A percentile compares a stretch with the other conserved stretches of the same genome.
Conservation (phyloP, 345 rosid genomes). For the Euphorbia pulcherrima region DNA sequence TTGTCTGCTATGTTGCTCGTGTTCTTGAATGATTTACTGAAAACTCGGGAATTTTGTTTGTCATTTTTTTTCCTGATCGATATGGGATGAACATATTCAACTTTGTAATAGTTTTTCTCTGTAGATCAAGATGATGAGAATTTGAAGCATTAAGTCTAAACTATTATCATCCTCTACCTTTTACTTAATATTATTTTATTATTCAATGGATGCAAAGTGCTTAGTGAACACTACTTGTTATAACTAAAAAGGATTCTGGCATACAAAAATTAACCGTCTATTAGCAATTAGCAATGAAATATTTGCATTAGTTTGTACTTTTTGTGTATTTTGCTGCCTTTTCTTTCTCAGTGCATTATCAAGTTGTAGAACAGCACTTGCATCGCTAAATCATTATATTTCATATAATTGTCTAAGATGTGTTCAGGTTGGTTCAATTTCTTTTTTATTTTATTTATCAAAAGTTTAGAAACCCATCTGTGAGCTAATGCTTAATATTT, state of each 20-base stretch:
- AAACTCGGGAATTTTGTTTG: background rate
- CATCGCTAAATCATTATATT: background rate
- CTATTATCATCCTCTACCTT: background rate
- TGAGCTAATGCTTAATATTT: background rate
- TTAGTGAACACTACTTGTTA: background rate
- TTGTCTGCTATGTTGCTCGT: background rate
- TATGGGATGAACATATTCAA: background rate
- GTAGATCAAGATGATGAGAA: background rate
- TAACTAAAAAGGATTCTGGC: background rate
- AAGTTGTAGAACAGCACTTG: background rate
- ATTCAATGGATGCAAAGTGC: background rate
- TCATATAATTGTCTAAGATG: background rate
- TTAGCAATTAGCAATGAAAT: background rate
- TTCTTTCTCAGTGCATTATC: background rate
- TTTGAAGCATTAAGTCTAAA: background rate
- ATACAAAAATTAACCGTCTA: background rate
- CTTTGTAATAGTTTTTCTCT: background rate
- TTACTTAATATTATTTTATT: background rate
- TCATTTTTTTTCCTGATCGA: background rate
- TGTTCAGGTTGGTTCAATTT: background rate
- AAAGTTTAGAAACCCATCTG: background rate
- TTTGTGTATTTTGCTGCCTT: background rate
- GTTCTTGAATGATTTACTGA: background rate
- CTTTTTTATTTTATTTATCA: background rate
- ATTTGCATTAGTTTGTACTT: background rate